A percentile compares a stretch with the other conserved stretches of the same genome.
Evolutionary conservation across 768 basidiomycete species (phyloP).

Genomic region (Naganishia vaughanmartiniae): DNA sequence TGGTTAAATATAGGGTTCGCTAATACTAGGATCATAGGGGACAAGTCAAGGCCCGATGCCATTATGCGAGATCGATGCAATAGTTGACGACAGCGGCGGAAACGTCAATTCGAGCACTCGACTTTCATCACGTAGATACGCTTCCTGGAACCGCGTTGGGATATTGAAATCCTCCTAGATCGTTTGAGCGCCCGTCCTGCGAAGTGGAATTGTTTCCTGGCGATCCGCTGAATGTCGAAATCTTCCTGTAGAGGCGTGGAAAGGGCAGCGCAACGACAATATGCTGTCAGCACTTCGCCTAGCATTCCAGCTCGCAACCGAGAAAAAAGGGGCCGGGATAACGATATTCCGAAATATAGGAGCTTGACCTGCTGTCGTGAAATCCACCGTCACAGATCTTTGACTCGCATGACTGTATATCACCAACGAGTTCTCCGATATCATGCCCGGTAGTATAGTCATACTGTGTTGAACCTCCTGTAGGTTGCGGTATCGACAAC

Average conservation of each 20-base stretch:
- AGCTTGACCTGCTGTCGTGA: too few relatives aligned
- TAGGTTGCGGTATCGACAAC: too few relatives aligned
- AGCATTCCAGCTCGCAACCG: neutral
- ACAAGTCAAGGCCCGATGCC: too few relatives aligned
- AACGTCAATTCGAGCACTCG: neutral
- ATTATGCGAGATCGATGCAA: too few relatives aligned
- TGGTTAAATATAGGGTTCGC: too few relatives aligned
- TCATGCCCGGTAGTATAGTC: too few relatives aligned
- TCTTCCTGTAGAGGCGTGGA: neutral
- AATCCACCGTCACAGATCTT: too few relatives aligned
- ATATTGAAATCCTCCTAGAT: neutral
- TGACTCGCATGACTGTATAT: too few relatives aligned
- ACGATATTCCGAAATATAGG: neutral
- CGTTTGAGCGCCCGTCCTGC: constrained; percentile 7
- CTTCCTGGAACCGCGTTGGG: neutral
- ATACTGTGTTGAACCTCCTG: too few relatives aligned
- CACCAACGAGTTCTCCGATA: too few relatives aligned
- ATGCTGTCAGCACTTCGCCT: neutral
- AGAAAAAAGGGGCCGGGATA: constrained; percentile 6
- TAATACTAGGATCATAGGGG: too few relatives aligned
- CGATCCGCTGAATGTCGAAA: constrained; percentile 9
- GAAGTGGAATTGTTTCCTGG: neutral
- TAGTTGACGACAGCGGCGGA: neutral
- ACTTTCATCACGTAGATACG: neutral
- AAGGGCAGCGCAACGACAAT: neutral